A percentile compares a stretch with the other conserved stretches of the same genome.
Evolutionary conservation across 2,329 filamentous ascomycete species (phyloP).

Genomic region (Cryphonectria naterciae): DNA sequence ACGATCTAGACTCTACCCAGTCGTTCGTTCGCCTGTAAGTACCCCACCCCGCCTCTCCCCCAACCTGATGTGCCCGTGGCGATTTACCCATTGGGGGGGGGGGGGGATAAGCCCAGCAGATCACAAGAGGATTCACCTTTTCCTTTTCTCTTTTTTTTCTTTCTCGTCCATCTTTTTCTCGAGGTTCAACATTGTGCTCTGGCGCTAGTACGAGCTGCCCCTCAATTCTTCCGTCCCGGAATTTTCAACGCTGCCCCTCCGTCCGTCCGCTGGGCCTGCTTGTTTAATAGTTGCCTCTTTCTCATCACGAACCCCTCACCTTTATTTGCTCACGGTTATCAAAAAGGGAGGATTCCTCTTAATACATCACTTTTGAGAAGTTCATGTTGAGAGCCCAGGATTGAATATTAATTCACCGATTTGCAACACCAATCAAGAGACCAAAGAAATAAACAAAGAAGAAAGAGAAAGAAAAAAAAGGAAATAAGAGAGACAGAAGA

Average conservation of each 20-base stretch:
- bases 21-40: conserved; percentile 1
- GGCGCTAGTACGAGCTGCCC: conserved; percentile 10
- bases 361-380: neutral
- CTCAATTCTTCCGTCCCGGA: conserved; percentile 28
- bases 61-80: neutral
- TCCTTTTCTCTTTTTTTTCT: neutral
- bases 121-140: neutral
- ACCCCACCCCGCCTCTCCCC: neutral
- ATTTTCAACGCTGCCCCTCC: conserved; percentile 12
- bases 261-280: conserved; percentile 7
- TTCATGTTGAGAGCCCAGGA: neutral
- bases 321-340: neutral
- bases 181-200: conserved; percentile 1
- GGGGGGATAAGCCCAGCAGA: neutral
- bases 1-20: conserved; percentile 20
- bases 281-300: neutral
- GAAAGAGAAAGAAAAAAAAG: neutral
- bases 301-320: neutral
- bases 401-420: too few species aligned
- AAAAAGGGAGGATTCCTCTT: neutral
- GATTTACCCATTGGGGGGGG: too few species aligned
- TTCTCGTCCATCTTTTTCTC: neutral
- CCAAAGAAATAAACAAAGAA: neutral
- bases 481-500: neutral
- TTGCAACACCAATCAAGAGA: neutral